phyloP scores from a whole-genome alignment of 768 basidiomycete species.

The Lactifluus echinatus region DNA sequence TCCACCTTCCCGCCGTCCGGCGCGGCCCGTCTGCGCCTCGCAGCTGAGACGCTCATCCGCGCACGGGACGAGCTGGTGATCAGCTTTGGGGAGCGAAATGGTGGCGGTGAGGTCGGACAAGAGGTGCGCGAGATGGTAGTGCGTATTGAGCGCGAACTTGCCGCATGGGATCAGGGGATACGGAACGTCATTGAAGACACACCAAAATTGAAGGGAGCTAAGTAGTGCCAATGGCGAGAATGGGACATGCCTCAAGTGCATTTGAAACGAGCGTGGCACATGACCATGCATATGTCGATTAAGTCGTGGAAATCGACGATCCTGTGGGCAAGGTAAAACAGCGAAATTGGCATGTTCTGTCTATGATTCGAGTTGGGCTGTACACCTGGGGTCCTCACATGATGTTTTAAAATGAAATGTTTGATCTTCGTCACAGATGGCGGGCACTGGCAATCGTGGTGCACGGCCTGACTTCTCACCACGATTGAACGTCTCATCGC shows the following conservation, averaged over 20 bases:
- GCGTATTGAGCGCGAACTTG: slow-evolving; percentile 63
- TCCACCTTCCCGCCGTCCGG: slow-evolving; percentile 59
- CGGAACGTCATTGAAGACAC: slow-evolving; percentile 45
- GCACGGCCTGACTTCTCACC: too few relatives aligned
- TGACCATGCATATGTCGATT: too few relatives aligned
- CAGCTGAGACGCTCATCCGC: slow-evolving; percentile 52
- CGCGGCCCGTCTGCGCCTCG: slow-evolving; percentile 49
- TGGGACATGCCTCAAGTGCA: neutral
- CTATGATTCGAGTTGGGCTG: too few relatives aligned
- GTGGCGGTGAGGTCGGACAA: slow-evolving; percentile 63
- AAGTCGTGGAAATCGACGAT: too few relatives aligned
- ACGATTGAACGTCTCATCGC: too few relatives aligned
- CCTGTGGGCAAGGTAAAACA: too few relatives aligned
- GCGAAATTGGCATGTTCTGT: too few relatives aligned
- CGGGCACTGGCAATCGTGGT: too few relatives aligned
- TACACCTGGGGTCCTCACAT: too few relatives aligned
- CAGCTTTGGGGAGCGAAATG: slow-evolving; percentile 63
- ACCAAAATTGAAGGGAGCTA: slow-evolving; percentile 1
- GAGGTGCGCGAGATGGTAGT: slow-evolving; percentile 53
- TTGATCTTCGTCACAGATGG: too few relatives aligned
- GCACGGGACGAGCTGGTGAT: slow-evolving; percentile 54
- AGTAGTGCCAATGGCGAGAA: neutral
- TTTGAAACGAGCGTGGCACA: too few relatives aligned
- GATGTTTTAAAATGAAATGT: too few relatives aligned
- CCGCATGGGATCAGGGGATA: slow-evolving; percentile 57